Conservation (phyloP, 805 yeast genomes). For the Ogataea dorogensis region DNA sequence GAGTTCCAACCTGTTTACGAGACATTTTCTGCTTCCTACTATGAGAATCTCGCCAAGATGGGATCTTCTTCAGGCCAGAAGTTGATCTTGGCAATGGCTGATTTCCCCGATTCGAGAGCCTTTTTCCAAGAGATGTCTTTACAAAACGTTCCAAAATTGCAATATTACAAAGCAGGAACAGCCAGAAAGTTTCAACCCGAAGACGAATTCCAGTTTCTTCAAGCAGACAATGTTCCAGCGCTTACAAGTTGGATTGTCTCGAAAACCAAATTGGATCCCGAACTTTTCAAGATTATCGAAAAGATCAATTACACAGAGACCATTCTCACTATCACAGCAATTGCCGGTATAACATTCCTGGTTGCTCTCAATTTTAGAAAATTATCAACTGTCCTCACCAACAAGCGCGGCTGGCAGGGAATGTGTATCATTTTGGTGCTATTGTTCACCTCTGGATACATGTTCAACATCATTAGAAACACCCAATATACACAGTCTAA, state of each 20-base stretch:
- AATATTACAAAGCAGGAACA: slow-evolving; percentile 30
- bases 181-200: slow-evolving; percentile 27
- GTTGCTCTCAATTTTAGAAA: slow-evolving; percentile 32
- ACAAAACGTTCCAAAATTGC: slow-evolving; percentile 77
- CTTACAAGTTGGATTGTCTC: slow-evolving; percentile 36
- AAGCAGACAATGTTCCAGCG: slow-evolving; percentile 39
- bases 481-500: slow-evolving; percentile 57
- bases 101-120: slow-evolving; percentile 56
- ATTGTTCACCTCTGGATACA: slow-evolving; percentile 82
- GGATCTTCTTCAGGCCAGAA: slow-evolving; percentile 49
- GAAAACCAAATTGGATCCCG: slow-evolving; percentile 15
- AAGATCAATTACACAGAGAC: slow-evolving; percentile 43
- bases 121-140: slow-evolving; percentile 54
- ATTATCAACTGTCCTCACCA: slow-evolving; percentile 41
- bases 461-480: slow-evolving; percentile 86
- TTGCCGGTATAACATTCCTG: slow-evolving; percentile 33
- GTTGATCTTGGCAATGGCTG: slow-evolving; percentile 72
- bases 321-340: slow-evolving; percentile 37
- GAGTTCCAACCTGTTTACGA: slow-evolving; percentile 66
- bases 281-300: slow-evolving; percentile 36
- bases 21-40: slow-evolving; percentile 59
- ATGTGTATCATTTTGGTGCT: slow-evolving; percentile 60
- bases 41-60: slow-evolving; percentile 45
- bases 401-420: slow-evolving; percentile 71
- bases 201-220: slow-evolving; percentile 45